Conservation (phyloP, 306 rosid species). For the Alnus glutinosa region DNA sequence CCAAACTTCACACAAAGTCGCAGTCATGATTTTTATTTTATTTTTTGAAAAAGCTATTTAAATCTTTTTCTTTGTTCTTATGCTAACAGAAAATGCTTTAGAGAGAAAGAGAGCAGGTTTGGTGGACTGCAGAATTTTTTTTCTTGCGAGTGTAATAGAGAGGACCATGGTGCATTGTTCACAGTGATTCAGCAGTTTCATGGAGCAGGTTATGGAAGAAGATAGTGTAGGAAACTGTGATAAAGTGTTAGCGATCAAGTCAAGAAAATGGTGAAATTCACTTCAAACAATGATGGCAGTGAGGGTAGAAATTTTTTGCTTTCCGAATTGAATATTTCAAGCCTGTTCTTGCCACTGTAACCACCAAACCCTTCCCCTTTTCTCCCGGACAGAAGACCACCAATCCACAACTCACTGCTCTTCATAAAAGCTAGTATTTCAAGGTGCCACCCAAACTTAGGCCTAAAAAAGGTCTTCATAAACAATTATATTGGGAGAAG, state of each 20-base stretch:
- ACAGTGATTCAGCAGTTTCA: no score
- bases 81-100: not conserved
- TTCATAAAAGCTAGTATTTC: not conserved
- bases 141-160: no score
- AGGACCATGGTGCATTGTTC: no score
- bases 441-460: not conserved
- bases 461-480: not conserved
- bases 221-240: not conserved
- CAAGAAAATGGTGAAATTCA: not conserved
- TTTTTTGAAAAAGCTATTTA: not conserved
- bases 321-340: no score
- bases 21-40: not conserved
- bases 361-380: no score
- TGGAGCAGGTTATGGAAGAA: no score
- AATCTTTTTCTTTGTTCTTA: not conserved
- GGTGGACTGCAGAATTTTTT: no score
- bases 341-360: not conserved
- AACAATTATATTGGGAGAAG: not conserved
- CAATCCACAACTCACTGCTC: no score
- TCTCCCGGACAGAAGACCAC: no score
- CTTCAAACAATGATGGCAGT: not conserved
- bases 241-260: no score
- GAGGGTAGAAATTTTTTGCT: not conserved
- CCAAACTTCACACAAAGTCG: not conserved
- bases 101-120: not conserved